A percentile compares a stretch with the other conserved stretches of the same genome.
These are phyloP conservation scores for Apiosordaria backusii DNA, from an alignment of 495 filamentous ascomycete species.

Conservation along the genomic window DNA sequence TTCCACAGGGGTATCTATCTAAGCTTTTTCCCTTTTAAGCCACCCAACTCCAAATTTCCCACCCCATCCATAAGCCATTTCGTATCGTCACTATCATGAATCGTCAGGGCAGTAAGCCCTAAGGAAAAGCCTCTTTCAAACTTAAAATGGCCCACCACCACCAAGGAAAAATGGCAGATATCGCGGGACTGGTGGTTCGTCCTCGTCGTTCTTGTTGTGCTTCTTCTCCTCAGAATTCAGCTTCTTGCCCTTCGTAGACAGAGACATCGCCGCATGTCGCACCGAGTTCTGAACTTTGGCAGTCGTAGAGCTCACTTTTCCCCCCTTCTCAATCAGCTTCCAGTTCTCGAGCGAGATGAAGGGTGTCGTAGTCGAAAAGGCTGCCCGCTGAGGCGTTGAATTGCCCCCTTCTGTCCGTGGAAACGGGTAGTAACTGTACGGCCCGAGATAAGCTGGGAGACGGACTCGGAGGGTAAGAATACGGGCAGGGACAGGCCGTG, in stretches of 20 bases:
- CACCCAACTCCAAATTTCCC: neutral
- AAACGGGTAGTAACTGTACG: neutral
- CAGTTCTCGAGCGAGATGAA: neutral
- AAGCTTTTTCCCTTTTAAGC: neutral
- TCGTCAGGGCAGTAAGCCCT: neutral
- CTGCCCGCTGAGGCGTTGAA: neutral
- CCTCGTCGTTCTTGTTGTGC: neutral
- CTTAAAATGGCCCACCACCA: slow-evolving; percentile 16
- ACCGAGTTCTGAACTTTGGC: neutral
- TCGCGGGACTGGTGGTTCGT: neutral
- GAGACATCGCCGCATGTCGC: neutral
- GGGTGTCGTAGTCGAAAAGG: neutral
- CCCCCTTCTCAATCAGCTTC: neutral
- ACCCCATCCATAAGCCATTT: neutral
- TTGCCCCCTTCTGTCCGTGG: neutral
- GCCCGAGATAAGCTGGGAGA: neutral
- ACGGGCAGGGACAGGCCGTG: neutral
- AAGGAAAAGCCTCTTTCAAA: neutral
- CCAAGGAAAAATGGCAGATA: slow-evolving; percentile 20
- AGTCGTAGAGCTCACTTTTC: neutral
- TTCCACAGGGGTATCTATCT: neutral
- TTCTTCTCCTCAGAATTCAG: neutral
- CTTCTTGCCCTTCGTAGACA: neutral
- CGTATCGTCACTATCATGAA: neutral
- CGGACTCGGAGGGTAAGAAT: neutral